Base-by-base conservation (phyloP, 2,329 filamentous ascomycete species). In the Tolypocladium sp. region DNA sequence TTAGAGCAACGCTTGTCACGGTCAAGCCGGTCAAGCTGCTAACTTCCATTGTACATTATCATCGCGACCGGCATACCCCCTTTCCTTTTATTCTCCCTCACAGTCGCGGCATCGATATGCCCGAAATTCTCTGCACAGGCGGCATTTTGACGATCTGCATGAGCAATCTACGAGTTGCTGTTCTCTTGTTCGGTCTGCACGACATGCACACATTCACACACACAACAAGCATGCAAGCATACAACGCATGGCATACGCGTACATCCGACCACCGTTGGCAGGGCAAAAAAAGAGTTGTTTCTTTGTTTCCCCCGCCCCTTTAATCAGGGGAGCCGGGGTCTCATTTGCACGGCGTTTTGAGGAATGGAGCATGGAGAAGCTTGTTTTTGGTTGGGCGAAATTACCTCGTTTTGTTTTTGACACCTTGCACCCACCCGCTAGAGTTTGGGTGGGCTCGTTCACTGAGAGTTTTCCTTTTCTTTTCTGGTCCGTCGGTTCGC, bases 101-200 rank as follows among this genome's bases (percentile, higher is more conserved):
- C 57, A 68, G 67, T 69, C 67, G 69, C 71, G 68, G 67, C 68
- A 57, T 63, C 58, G 52, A 59, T 40, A n/a, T 33, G 35, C 35
- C 25, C 41, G 44, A 15, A 10, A 40, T n/a, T 7, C 33, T 38
- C 17, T 49, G 44, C 60, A 58, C 59, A 59, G 64, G 62, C 59
- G 66, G 64, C 58, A 61, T 63, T 64, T 76, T 73, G 61, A 79
- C 69, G 76, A 79, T 80, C 69, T 77, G 76, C 77, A 79, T 74
- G 75, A 77, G 75, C 73, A 71, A 79, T 79, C 74, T 77, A 78
- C 67, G 74, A 75, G 68, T 67, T 67, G 65, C 63, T 64, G 61
- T 52, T 57, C 40, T 60, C 53, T 33, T n/a, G n/a, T n/a, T 27
- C 40, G 56, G 54, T 53, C 38, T 25, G 42, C 20, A 25, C 41